Evolutionary conservation across 139 green algal genomes (phyloP).

Genomic region (Coccomyxa sp.): DNA sequence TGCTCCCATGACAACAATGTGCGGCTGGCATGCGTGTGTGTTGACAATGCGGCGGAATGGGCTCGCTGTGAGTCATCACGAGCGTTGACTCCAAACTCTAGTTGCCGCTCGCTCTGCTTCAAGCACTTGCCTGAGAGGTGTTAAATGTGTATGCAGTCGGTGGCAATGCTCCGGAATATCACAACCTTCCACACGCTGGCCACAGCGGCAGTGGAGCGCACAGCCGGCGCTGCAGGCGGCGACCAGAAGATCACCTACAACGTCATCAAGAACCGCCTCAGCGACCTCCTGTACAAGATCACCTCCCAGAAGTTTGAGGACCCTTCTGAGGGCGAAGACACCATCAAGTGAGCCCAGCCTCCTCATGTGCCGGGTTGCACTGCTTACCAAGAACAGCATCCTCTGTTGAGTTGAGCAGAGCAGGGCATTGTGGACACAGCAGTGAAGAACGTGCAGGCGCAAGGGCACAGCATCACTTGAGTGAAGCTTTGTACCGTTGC

Average conservation of each 20-base stretch:
- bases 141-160: slow-evolving; percentile 32
- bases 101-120: too few relatives aligned
- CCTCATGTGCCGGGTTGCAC: neutral
- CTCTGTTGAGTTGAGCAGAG: neutral
- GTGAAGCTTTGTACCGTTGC: neutral
- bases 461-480: neutral
- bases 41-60: too few relatives aligned
- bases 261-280: slow-evolving; percentile 90
- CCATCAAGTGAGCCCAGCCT: slow-evolving; percentile 27
- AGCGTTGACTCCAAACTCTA: too few relatives aligned
- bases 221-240: slow-evolving; percentile 48
- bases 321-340: slow-evolving; percentile 73
- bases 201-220: slow-evolving; percentile 87
- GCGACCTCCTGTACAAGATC: slow-evolving; percentile 92
- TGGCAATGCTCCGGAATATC: slow-evolving; percentile 98
- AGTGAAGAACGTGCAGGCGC: neutral
- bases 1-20: too few relatives aligned
- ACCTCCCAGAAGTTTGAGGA: slow-evolving; percentile 98
- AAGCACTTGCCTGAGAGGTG: too few relatives aligned
- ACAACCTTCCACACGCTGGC: slow-evolving; percentile 72
- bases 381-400: neutral
- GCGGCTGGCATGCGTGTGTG: too few relatives aligned
- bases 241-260: slow-evolving; percentile 91
- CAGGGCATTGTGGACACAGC: neutral
- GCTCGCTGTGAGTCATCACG: too few relatives aligned